Conservation (phyloP, 2,329 filamentous ascomycete species). For the Fusarium setosum region DNA sequence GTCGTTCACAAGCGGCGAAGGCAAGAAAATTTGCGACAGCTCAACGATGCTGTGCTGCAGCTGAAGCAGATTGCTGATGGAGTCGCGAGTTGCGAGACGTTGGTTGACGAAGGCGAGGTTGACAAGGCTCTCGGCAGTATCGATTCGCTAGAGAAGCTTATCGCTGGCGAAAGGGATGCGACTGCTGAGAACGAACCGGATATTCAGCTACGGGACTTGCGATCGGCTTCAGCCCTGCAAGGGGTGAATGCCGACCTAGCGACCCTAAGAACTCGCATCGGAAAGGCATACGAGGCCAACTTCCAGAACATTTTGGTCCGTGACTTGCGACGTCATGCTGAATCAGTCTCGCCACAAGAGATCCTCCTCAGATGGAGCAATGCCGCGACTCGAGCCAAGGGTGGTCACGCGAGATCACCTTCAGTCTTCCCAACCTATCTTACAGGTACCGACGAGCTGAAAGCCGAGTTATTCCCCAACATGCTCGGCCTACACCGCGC, state of each 20-base stretch:
- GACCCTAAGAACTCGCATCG: conserved; percentile 82
- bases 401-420: conserved; percentile 72
- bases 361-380: conserved; percentile 88
- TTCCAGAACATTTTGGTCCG: conserved; percentile 82
- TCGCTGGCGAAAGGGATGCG: conserved; percentile 74
- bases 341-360: conserved; percentile 75
- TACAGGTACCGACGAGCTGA: conserved; percentile 75
- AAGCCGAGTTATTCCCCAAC: conserved; percentile 75
- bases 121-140: conserved; percentile 84
- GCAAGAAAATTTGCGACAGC: conserved; percentile 84
- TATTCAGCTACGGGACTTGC: conserved; percentile 72
- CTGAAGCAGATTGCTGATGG: conserved; percentile 82
- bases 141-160: conserved; percentile 81
- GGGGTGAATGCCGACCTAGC: conserved; percentile 82
- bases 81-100: conserved; percentile 79
- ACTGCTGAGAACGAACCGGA: conserved; percentile 43
- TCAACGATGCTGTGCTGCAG: conserved; percentile 86
- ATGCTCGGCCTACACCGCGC: conserved; percentile 85
- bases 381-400: conserved; percentile 78
- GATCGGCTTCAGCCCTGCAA: conserved; percentile 81
- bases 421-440: conserved; percentile 84
- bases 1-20: conserved; percentile 86
- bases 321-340: conserved; percentile 85
- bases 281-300: conserved; percentile 84
- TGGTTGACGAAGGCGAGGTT: conserved; percentile 86